phyloP scores from a whole-genome alignment of 305 asterid species.

The Nicotiana rustica region DNA sequence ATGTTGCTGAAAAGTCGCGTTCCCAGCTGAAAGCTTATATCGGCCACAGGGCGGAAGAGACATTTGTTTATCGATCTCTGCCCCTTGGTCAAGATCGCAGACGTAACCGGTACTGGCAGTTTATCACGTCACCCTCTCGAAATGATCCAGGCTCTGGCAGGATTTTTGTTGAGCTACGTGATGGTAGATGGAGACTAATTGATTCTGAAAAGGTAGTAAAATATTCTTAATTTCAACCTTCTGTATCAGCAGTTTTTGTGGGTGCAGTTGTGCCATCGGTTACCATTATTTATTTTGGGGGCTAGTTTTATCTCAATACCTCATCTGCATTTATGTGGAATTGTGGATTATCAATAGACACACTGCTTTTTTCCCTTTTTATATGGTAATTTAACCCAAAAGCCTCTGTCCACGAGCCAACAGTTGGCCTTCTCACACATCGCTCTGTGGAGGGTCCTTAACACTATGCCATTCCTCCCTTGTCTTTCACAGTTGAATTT shows the following conservation, averaged over 20 bases:
- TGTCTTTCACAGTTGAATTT: background rate
- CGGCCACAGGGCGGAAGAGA: slow-evolving; percentile 74
- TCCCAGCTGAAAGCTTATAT: slow-evolving; percentile 74
- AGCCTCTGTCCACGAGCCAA: background rate
- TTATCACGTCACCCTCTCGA: slow-evolving; percentile 68
- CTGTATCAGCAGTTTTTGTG: slow-evolving; percentile 18
- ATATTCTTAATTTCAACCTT: slow-evolving; percentile 15
- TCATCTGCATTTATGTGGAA: slow-evolving; percentile 10
- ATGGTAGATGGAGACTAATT: slow-evolving; percentile 77
- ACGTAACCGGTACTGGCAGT: slow-evolving; percentile 87
- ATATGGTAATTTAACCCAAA: background rate
- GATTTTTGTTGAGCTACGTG: slow-evolving; percentile 74
- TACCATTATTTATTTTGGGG: background rate
- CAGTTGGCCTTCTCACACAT: no score
- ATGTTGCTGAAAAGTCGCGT: slow-evolving; percentile 76
- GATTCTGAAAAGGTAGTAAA: slow-evolving; percentile 74
- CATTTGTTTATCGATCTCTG: slow-evolving; percentile 78
- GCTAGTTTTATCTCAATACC: slow-evolving; percentile 3
- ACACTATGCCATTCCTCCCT: slow-evolving; percentile 8
- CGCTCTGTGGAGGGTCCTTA: background rate
- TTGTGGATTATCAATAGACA: background rate
- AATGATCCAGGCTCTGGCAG: slow-evolving; percentile 84
- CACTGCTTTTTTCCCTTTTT: background rate
- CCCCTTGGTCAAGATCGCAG: slow-evolving; percentile 94
- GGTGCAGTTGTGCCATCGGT: background rate